These are phyloP conservation scores for Byssochlamys sp. DNA, from an alignment of 2,329 filamentous ascomycete genomes.

Conservation along the genomic window DNA sequence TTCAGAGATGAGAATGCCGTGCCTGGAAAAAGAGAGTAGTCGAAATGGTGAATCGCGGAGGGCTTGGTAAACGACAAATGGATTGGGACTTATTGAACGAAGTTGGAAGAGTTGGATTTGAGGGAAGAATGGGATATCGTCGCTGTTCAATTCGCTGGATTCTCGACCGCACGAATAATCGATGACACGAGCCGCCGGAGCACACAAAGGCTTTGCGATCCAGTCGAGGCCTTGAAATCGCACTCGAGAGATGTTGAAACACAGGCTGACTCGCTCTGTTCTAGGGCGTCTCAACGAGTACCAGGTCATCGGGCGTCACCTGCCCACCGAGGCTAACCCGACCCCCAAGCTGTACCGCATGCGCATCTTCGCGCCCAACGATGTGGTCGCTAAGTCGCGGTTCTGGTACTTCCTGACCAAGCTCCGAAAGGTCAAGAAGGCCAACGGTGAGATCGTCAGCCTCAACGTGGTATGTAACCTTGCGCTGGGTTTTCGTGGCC, in stretches of 20 bases:
- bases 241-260: constrained; percentile 7
- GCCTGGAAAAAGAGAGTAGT: background rate
- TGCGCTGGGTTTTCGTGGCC: background rate
- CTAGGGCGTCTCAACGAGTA: constrained; percentile 99
- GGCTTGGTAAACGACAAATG: background rate
- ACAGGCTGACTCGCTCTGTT: constrained; percentile 25
- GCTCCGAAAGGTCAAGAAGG: constrained; percentile 99
- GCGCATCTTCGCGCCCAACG: constrained; percentile 98
- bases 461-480: constrained; percentile 72
- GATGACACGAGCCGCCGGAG: background rate
- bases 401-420: constrained; percentile 99
- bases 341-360: constrained; percentile 99
- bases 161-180: constrained; percentile 10
- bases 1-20: background rate
- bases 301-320: constrained; percentile 98
- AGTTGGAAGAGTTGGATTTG: background rate
- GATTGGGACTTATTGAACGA: background rate
- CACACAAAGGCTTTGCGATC: background rate
- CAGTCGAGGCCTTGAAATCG: constrained; percentile 2
- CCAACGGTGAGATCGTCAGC: constrained; percentile 96
- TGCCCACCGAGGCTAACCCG: constrained; percentile 95
- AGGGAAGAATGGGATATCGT: background rate
- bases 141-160: constrained; percentile 3
- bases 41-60: background rate
- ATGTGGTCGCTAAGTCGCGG: constrained; percentile 96